Evolutionary conservation across 352 stramenopile species (phyloP).

Genomic region (Phytopythium oedochilum): DNA sequence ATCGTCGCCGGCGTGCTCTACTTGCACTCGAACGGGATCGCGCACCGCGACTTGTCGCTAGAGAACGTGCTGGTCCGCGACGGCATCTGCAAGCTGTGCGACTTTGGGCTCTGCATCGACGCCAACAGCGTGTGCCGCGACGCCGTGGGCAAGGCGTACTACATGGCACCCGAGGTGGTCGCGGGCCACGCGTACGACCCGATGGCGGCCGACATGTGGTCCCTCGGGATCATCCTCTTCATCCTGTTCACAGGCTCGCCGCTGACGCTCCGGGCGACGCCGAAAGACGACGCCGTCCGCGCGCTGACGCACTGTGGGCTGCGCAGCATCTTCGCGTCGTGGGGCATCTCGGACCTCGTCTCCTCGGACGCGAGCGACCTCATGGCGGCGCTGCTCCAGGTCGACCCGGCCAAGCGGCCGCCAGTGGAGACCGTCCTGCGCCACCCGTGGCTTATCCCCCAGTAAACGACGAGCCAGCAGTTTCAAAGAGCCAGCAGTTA

Average conservation of each 20-base stretch:
- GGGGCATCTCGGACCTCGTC: constrained; percentile 28
- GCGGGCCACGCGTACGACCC: constrained; percentile 30
- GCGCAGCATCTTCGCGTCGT: constrained; percentile 36
- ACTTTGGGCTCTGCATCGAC: constrained; percentile 49
- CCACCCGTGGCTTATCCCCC: constrained; percentile 11
- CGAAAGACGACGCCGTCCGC: constrained; percentile 24
- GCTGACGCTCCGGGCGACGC: constrained; percentile 22
- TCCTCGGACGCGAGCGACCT: constrained; percentile 18
- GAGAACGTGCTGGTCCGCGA: constrained; percentile 43
- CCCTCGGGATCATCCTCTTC: constrained; percentile 60
- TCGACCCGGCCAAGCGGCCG: constrained; percentile 22
- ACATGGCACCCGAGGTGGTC: constrained; percentile 57
- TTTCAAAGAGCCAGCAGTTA: too few species aligned
- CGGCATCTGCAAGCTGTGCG: constrained; percentile 34
- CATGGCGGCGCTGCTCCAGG: constrained; percentile 27
- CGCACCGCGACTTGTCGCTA: constrained; percentile 49
- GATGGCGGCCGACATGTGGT: constrained; percentile 57
- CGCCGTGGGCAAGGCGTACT: constrained; percentile 38
- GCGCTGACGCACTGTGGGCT: constrained; percentile 31
- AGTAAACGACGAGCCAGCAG: not conserved
- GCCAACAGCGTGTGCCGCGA: constrained; percentile 10
- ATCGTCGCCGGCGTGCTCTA: constrained; percentile 27
- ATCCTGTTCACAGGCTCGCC: constrained; percentile 56
- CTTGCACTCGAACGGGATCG: constrained; percentile 30
- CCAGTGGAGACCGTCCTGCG: constrained; percentile 21